Base-by-base conservation (phyloP, 345 rosid species). In the Excoecaria cochinchinensis region DNA sequence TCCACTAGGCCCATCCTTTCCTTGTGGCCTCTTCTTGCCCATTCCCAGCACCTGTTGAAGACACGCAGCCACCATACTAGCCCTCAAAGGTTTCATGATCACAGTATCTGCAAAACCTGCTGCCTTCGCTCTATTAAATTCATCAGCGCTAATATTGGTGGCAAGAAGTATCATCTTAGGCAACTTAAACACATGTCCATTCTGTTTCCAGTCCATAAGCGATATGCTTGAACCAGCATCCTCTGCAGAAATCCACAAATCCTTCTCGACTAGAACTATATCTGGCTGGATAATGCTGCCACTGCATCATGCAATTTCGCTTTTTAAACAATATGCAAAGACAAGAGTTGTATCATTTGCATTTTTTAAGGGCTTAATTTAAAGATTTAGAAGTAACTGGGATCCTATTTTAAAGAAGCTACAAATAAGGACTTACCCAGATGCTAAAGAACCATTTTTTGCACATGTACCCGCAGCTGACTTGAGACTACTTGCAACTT, bases 41-140 rank as follows among this genome's bases (percentile, higher is more conserved):
- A 82, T 80, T 63, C 88, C 94, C 11, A 92, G 88, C 53, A 87
- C 93, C 79, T 90, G 98, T 36, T 88, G 98, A 51, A 95, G 87
- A 86, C 98, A 95, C 36, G 99, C 99, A 4, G 93, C 98, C 9
- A 95, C 82, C 99, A 93, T 95, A 79, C 96, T 95, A 63, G 98
- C 94, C 82, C 99, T 86, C 74, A 95, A 72, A 4, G 99, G 99
- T 71, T 95, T 95, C 97, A 95, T 90, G 65, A 95, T 88, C 71
- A 86, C 88, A 0, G 98, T 95, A 79, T 95, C 98, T 0, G 93
- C 86, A 78, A 95, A 95, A 5, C 98, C 99, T n/a, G 88, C 89
- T 24, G 89, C 82, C 80, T 87, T 93, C 3, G 98, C 96, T 85
- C 82, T 91, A 61, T 83, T 89, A 71, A 89, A 79, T 70, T 95